These are phyloP conservation scores for Rhytidhysteron rufulum DNA, from an alignment of 2,329 filamentous ascomycete genomes.

Conservation along the genomic window DNA sequence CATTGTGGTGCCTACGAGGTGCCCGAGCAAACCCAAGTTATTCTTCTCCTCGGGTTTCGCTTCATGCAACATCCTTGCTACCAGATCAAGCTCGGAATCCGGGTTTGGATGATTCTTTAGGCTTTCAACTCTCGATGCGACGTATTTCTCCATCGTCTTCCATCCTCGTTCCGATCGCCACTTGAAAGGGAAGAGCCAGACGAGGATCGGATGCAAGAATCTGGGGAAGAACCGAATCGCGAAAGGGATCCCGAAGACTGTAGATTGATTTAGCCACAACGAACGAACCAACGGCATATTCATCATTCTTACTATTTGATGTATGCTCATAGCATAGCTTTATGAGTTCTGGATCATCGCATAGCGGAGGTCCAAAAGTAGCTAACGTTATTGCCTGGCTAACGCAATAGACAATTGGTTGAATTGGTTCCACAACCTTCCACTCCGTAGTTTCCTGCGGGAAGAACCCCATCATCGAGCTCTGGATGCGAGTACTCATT, in stretches of 20 bases:
- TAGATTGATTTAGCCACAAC: background rate
- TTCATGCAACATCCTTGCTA: constrained; percentile 5
- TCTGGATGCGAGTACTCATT: background rate
- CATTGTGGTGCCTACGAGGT: constrained; percentile 1
- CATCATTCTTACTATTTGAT: background rate
- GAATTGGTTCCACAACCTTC: constrained; percentile 1
- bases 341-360: constrained; percentile 2
- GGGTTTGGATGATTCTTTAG: background rate
- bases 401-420: constrained; percentile 3
- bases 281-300: too few species aligned
- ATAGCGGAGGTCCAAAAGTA: constrained; percentile 3
- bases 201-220: constrained; percentile 2
- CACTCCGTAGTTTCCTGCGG: constrained; percentile 1
- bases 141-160: constrained; percentile 5
- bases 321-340: background rate
- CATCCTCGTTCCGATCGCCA: constrained; percentile 4
- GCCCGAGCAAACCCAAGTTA: constrained; percentile 1
- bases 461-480: background rate
- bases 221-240: constrained; percentile 4
- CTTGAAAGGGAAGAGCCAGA: constrained; percentile 6
- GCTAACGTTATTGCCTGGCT: constrained; percentile 3
- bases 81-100: background rate
- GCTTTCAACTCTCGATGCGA: background rate
- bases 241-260: constrained; percentile 5
- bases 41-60: constrained; percentile 3